Evolutionary conservation across 257 asterid species (phyloP).

Genomic region (Primulina tabacum): DNA sequence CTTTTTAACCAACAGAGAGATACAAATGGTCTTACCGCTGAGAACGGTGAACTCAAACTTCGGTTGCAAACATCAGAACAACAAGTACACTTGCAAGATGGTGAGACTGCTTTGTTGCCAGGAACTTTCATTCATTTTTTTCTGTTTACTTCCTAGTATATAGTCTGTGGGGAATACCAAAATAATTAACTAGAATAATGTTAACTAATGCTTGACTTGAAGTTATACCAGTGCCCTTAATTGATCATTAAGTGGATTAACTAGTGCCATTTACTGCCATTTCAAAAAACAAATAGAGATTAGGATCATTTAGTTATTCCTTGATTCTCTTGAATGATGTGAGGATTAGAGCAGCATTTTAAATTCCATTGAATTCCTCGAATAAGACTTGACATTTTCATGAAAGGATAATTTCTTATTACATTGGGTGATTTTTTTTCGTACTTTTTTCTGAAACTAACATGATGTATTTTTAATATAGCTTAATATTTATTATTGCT

Average conservation of each 20-base stretch:
- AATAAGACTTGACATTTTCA: not conserved
- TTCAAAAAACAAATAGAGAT: not conserved
- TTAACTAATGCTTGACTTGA: constrained; percentile 10
- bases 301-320: constrained; percentile 12
- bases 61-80: constrained; percentile 93
- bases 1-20: constrained; percentile 64
- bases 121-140: constrained; percentile 14
- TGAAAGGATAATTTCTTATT: no score
- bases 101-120: constrained; percentile 39
- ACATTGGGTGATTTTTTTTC: not conserved
- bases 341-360: not conserved
- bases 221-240: constrained; percentile 4
- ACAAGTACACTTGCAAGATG: constrained; percentile 95
- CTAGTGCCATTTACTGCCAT: constrained; percentile 11
- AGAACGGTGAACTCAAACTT: constrained; percentile 89
- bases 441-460: no score
- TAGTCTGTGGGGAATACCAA: constrained; percentile 1
- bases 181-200: constrained; percentile 7
- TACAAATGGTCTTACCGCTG: constrained; percentile 79
- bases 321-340: constrained; percentile 1
- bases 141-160: constrained; percentile 8
- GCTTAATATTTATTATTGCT: no score
- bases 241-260: constrained; percentile 10
- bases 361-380: not conserved
- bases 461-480: not conserved